phyloP scores from a whole-genome alignment of 1,139 yeast genomes.

The Arxiozyma telluris region DNA sequence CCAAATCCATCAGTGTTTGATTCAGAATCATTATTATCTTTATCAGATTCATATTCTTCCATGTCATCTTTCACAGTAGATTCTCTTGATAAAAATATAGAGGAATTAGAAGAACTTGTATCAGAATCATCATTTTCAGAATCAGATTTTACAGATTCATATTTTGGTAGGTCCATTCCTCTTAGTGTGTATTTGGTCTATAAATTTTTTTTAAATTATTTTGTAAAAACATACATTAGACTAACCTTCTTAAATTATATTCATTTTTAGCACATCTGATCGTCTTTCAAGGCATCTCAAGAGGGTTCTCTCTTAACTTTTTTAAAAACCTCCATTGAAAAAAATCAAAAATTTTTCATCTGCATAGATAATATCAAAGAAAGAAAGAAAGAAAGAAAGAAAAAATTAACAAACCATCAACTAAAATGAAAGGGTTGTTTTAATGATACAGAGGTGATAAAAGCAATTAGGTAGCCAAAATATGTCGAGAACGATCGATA shows the following conservation, averaged over 20 bases:
- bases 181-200: too few relatives aligned
- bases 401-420: background rate
- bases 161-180: slow-evolving; percentile 1
- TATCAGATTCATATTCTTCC: slow-evolving; percentile 7
- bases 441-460: background rate
- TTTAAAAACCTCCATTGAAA: too few relatives aligned
- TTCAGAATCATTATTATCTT: background rate
- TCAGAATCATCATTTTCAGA: slow-evolving; percentile 6
- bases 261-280: too few relatives aligned
- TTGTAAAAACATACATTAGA: too few relatives aligned
- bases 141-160: background rate
- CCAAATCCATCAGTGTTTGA: background rate
- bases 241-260: too few relatives aligned
- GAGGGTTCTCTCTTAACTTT: background rate
- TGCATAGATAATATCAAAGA: too few relatives aligned
- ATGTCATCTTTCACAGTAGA: slow-evolving; percentile 6
- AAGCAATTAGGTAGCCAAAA: background rate
- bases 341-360: background rate
- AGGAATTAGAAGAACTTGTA: slow-evolving; percentile 1
- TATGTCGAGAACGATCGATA: background rate
- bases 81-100: slow-evolving; percentile 6
- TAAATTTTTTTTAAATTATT: too few relatives aligned
- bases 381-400: too few relatives aligned
- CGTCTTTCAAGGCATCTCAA: too few relatives aligned
- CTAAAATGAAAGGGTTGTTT: background rate